A percentile compares a stretch with the other conserved stretches of the same genome.
Conservation (phyloP, 106 monocot genomes). For the Dioscorea alata region DNA sequence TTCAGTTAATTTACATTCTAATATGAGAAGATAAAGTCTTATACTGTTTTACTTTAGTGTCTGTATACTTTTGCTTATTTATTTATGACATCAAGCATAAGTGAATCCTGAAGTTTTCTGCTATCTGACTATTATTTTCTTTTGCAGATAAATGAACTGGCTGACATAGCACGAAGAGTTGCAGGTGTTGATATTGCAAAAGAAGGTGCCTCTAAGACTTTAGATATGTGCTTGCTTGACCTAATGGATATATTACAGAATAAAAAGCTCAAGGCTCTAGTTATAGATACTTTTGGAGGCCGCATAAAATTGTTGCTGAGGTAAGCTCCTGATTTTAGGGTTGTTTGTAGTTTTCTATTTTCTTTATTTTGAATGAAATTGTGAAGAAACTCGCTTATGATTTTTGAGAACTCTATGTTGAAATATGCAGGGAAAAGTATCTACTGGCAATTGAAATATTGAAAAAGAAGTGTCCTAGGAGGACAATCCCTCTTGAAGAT, state of each 20-base stretch:
- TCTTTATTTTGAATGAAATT: too few relatives aligned
- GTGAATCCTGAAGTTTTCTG: not conserved
- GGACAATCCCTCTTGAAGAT: constrained; percentile 12
- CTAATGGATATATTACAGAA: constrained; percentile 31
- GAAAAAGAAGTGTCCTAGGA: constrained; percentile 11
- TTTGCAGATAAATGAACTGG: constrained; percentile 41
- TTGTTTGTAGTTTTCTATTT: too few relatives aligned
- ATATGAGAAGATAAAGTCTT: too few relatives aligned
- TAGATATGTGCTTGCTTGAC: constrained; percentile 24
- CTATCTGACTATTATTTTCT: constrained; percentile 1
- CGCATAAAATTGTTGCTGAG: constrained; percentile 32
- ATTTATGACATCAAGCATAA: not conserved
- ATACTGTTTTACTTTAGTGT: too few relatives aligned
- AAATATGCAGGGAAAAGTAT: constrained; percentile 51
- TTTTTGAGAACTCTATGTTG: not conserved
- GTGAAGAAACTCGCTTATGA: too few relatives aligned
- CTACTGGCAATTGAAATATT: constrained; percentile 14
- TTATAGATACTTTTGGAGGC: constrained; percentile 60
- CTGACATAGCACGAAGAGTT: constrained; percentile 41
- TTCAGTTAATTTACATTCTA: too few relatives aligned
- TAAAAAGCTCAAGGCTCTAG: constrained; percentile 38
- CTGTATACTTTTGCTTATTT: too few relatives aligned
- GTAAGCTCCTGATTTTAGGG: constrained; percentile 18
- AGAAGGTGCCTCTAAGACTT: constrained; percentile 19
- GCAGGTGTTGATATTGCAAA: constrained; percentile 23